Evolutionary conservation across 176 grass and related monocot species (phyloP).

Genomic region (Bolboschoenus planiculmis): DNA sequence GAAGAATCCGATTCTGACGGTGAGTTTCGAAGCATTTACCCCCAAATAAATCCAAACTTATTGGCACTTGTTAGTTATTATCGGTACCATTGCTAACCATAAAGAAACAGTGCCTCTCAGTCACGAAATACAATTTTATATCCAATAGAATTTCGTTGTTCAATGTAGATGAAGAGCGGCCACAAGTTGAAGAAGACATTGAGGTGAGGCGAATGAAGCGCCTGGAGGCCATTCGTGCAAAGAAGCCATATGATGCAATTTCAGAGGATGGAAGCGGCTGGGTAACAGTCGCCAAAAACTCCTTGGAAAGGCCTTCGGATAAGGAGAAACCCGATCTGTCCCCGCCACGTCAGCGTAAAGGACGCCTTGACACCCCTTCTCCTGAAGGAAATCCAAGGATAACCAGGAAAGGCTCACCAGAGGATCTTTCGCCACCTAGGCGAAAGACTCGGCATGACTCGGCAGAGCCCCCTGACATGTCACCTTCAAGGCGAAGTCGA

Average conservation of each 20-base stretch:
- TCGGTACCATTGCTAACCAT: not conserved
- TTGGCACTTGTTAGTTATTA: not conserved
- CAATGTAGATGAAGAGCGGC: constrained; percentile 53
- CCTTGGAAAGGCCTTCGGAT: constrained; percentile 17
- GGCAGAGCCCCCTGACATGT: constrained; percentile 31
- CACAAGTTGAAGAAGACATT: constrained; percentile 82
- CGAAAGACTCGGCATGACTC: constrained; percentile 31
- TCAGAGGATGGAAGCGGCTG: constrained; percentile 84
- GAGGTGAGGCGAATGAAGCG: constrained; percentile 89
- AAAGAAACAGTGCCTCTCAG: not conserved
- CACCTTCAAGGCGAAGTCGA: constrained; percentile 25
- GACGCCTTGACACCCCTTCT: constrained; percentile 29
- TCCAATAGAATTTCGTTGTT: not conserved
- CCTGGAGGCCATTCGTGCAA: constrained; percentile 57
- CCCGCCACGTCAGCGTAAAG: constrained; percentile 21
- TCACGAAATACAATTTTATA: not conserved
- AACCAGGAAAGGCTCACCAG: not conserved
- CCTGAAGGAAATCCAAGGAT: not conserved
- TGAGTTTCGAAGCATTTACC: not conserved
- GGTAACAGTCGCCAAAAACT: constrained; percentile 35
- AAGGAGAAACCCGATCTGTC: constrained; percentile 11
- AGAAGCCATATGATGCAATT: constrained; percentile 62
- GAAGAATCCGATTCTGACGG: constrained; percentile 32
- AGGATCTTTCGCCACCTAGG: constrained; percentile 37
- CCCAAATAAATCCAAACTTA: not conserved